Evolutionary conservation across 257 asterid genomes (phyloP).

Genomic region (Galeopsis tetrahit): DNA sequence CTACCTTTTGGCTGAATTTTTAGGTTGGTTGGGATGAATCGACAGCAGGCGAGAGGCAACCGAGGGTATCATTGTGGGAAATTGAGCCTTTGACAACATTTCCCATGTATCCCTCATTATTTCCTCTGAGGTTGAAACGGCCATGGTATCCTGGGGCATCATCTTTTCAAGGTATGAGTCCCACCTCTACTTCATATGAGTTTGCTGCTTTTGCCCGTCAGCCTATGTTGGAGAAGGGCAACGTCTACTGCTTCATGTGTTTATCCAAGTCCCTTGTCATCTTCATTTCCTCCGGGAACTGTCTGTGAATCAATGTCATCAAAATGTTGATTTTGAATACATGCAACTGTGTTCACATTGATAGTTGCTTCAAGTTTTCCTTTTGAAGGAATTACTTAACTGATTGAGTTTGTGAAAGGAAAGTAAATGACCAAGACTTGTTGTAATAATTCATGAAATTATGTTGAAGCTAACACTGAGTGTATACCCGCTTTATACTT

Average conservation of each 20-base stretch:
- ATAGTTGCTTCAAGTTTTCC: neutral
- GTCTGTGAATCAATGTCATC: neutral
- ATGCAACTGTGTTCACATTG: neutral
- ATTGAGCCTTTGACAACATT: constrained; percentile 95
- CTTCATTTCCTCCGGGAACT: neutral
- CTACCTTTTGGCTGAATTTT: constrained; percentile 10
- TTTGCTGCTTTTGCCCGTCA: neutral
- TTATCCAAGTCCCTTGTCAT: constrained; percentile 1
- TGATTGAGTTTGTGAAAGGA: neutral
- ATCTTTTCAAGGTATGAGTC: constrained; percentile 78
- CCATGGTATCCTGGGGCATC: constrained; percentile 98
- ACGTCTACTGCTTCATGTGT: neutral
- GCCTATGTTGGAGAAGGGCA: constrained; percentile 4
- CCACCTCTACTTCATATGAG: constrained; percentile 18
- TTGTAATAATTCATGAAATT: neutral
- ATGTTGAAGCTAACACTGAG: neutral
- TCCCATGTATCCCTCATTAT: constrained; percentile 93
- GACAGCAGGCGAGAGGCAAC: constrained; percentile 97
- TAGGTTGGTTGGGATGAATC: constrained; percentile 99
- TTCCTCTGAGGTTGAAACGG: constrained; percentile 89
- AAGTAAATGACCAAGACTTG: neutral
- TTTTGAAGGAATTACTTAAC: neutral
- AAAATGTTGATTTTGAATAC: neutral
- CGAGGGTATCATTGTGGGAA: constrained; percentile 95
- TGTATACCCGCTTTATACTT: no score